Conservation (phyloP, 257 asterid species). For the Voacanga thouarsii region DNA sequence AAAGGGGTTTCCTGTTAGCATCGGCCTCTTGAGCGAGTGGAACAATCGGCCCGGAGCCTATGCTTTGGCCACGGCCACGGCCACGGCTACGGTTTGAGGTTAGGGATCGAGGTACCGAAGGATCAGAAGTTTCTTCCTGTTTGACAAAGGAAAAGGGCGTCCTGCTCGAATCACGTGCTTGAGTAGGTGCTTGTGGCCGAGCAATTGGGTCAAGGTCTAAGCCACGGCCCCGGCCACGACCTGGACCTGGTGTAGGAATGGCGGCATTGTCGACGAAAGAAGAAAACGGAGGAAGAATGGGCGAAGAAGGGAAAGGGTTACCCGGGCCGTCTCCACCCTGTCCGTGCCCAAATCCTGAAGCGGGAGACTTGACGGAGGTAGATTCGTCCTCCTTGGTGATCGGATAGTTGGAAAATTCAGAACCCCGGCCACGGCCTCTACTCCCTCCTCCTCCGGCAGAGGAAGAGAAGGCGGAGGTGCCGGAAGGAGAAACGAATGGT, state of each 20-base stretch:
- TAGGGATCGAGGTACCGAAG: conserved; percentile 1
- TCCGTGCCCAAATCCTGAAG: conserved; percentile 52
- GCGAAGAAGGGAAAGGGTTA: conserved; percentile 38
- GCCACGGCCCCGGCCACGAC: conserved; percentile 44
- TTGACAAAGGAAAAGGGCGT: conserved; percentile 23
- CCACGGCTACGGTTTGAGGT: conserved; percentile 38
- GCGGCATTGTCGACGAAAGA: conserved; percentile 34
- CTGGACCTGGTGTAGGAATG: conserved; percentile 37
- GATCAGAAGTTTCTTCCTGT: conserved; percentile 19
- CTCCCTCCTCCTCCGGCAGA: conserved; percentile 30
- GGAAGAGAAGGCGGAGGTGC: conserved; percentile 45
- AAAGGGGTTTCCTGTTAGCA: conserved; percentile 19
- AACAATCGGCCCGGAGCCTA: conserved; percentile 12
- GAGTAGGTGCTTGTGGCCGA: conserved; percentile 18
- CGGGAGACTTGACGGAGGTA: conserved; percentile 9
- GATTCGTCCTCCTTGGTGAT: conserved; percentile 25
- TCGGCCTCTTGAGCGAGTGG: conserved; percentile 19
- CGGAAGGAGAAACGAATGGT: conserved; percentile 33
- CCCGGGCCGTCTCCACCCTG: conserved; percentile 46
- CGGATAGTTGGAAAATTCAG: conserved; percentile 20
- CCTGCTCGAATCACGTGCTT: conserved; percentile 9
- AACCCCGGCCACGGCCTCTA: conserved; percentile 59
- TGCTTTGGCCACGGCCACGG: background rate
- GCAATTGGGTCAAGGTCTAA: conserved; percentile 9
- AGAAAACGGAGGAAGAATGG: conserved; percentile 39